Evolutionary conservation across 352 stramenopile genomes (phyloP), one percentile per base, ranked within the genome.

Genomic region (Phytophthora pistaciae): DNA sequence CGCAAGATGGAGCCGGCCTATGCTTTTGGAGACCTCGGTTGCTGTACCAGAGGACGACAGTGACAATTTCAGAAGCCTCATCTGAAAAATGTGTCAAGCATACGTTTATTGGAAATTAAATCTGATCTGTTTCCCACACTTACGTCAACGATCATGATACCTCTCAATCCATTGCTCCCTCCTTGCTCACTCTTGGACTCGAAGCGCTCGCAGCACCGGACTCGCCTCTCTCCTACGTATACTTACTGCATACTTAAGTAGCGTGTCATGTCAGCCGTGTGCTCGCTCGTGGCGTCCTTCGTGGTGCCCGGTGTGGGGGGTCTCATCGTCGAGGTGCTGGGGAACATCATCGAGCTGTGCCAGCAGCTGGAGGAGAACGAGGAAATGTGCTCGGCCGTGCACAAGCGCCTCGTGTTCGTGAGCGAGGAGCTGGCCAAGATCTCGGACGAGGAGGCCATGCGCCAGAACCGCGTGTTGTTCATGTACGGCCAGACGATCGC

Each of bases 341-440:
- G 31, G 56, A 70, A 66, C 56, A 70, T 78, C 25, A 40, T 63
- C 25, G 59, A 60, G 21, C 49, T 78, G 40, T 78, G 71, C 40
- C 66, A 74, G 33, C 58, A 78, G 59, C 68, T 76, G 23, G 74
- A 79, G 36, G 66, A 76, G 71, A 76, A 81, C 62, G 69, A 76
- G 53, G 64, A 58, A 16, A 76, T 76, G 63, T 72, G 64, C 57
- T 33, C 40, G 3, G 46, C 64, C 3, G 69, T 76, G n/a, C 38
- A 58, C 52, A 68, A 68, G n/a, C 69, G 69, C 0, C 46, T 76
- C 23, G 6, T 53, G 52, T 68, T 76, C 46, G 57, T 76, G 29
- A 66, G 36, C 27, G 63, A 72, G 54, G 69, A 71, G 57, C 69
- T 76, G 16, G 23, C 3, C 38, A 76, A 76, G 29, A 68, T 72